Conservation (phyloP, 352 stramenopile genomes). For the Phytophthora sojae region DNA sequence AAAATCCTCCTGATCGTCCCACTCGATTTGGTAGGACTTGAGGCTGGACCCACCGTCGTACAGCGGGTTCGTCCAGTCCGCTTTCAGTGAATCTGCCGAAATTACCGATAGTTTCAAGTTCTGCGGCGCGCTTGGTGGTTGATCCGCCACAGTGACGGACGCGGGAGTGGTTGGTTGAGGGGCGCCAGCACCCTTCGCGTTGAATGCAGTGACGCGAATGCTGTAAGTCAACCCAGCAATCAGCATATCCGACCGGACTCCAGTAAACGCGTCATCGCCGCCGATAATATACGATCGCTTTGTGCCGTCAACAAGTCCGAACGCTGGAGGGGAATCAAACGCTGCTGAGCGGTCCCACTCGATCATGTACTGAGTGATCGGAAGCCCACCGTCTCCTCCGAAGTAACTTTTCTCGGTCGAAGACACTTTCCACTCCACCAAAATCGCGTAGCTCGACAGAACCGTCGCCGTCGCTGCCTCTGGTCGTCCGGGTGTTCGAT, state of each 20-base stretch:
- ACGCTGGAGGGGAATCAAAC: constrained; percentile 92
- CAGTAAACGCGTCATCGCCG: constrained; percentile 92
- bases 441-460: constrained; percentile 91
- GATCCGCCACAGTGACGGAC: neutral
- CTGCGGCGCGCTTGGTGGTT: neutral
- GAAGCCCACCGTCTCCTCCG: constrained; percentile 91
- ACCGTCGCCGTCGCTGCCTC: constrained; percentile 70
- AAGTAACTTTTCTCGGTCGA: constrained; percentile 87
- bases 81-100: constrained; percentile 56
- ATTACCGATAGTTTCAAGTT: neutral
- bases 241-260: constrained; percentile 86
- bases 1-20: constrained; percentile 85
- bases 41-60: constrained; percentile 93
- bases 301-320: constrained; percentile 55
- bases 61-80: constrained; percentile 88
- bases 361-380: constrained; percentile 96
- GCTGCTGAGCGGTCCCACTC: constrained; percentile 93
- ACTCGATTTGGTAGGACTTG: constrained; percentile 78
- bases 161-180: neutral
- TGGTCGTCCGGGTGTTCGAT: constrained; percentile 80
- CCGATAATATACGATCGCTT: constrained; percentile 89
- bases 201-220: constrained; percentile 81
- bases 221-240: constrained; percentile 78
- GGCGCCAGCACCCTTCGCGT: constrained; percentile 70
- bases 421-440: constrained; percentile 92